Percentiles rank a stretch among this genome's conserved stretches.
Evolutionary conservation across 1,284 basidiomycete genomes (phyloP).

Genomic region (Cryptococcus neoformans): DNA sequence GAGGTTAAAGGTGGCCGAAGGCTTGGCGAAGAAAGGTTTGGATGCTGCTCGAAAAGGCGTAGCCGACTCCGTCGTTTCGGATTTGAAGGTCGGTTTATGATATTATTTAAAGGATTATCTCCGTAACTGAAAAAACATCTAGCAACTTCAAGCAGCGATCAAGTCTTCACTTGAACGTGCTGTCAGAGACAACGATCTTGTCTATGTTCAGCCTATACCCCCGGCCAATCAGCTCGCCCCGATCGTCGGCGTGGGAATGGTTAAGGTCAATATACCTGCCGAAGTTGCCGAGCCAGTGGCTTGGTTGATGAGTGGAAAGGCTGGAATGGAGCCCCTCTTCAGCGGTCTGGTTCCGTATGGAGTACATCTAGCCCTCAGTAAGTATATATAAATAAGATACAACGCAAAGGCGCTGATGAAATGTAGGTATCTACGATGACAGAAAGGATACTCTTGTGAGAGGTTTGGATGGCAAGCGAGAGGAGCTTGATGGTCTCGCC

Average conservation of each 20-base stretch:
- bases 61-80: slow-evolving; percentile 62
- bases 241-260: slow-evolving; percentile 68
- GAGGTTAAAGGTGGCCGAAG: slow-evolving; percentile 65
- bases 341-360: slow-evolving; percentile 79
- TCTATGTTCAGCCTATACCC: slow-evolving; percentile 89
- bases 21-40: slow-evolving; percentile 67
- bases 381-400: slow-evolving; percentile 30
- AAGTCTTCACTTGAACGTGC: slow-evolving; percentile 59
- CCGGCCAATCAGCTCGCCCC: slow-evolving; percentile 64
- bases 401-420: not conserved
- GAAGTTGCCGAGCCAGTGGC: slow-evolving; percentile 61
- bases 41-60: slow-evolving; percentile 67
- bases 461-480: slow-evolving; percentile 61
- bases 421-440: slow-evolving; percentile 79
- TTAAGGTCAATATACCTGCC: slow-evolving; percentile 60
- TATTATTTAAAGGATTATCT: too few relatives aligned
- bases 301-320: slow-evolving; percentile 51
- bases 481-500: slow-evolving; percentile 63
- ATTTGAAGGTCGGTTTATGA: slow-evolving; percentile 62
- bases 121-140: slow-evolving; percentile 52
- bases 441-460: slow-evolving; percentile 70
- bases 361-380: slow-evolving; percentile 83
- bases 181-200: slow-evolving; percentile 89
- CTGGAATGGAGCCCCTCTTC: slow-evolving; percentile 64
- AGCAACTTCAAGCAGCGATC: slow-evolving; percentile 67